Conservation (phyloP, 1,139 yeast species). For the Saccharomycopsis hybrid region DNA sequence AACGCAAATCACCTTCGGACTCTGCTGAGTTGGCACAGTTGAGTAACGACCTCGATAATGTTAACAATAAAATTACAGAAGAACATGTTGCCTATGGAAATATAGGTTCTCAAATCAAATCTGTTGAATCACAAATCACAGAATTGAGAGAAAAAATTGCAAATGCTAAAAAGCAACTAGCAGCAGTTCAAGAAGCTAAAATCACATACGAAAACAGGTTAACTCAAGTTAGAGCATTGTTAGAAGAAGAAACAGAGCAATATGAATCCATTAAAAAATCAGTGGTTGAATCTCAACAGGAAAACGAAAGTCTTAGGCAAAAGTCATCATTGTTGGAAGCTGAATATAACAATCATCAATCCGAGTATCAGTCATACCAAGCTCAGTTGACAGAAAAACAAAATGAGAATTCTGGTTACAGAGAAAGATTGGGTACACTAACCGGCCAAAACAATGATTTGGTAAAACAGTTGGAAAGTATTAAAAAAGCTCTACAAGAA, state of each 20-base stretch:
- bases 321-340: conserved; percentile 76
- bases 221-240: conserved; percentile 56
- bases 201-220: conserved; percentile 68
- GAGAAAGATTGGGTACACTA: conserved; percentile 58
- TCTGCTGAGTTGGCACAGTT: conserved; percentile 7
- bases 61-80: conserved; percentile 55
- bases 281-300: conserved; percentile 54
- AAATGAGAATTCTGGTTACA: conserved; percentile 55
- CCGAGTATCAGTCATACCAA: conserved; percentile 59
- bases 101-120: conserved; percentile 74
- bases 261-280: conserved; percentile 62
- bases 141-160: conserved; percentile 63
- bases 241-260: conserved; percentile 74
- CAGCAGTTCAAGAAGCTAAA: conserved; percentile 56
- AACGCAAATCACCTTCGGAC: too few relatives aligned
- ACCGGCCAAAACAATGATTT: conserved; percentile 63
- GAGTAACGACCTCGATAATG: conserved; percentile 7
- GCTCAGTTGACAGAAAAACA: conserved; percentile 57
- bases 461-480: conserved; percentile 47
- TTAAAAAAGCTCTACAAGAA: not conserved
- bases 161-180: conserved; percentile 71
- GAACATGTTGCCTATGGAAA: conserved; percentile 87
- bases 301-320: conserved; percentile 64
- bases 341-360: conserved; percentile 63
- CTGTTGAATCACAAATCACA: conserved; percentile 70